Conservation (phyloP, 805 yeast species). For the Yamadazyma endophytica region DNA sequence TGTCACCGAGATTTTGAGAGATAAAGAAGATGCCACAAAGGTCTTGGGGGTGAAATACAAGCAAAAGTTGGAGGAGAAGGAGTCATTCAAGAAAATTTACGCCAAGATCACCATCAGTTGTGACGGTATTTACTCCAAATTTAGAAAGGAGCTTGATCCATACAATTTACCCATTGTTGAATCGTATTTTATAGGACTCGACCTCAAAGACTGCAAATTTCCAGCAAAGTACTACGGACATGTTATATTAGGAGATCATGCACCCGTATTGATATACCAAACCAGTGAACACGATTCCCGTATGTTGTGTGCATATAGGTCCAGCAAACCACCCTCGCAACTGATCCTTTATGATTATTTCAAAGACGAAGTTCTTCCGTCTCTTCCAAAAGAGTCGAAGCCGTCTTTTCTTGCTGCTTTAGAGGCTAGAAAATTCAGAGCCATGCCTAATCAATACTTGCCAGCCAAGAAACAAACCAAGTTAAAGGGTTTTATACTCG, state of each 20-base stretch:
- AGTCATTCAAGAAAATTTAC: slow-evolving; percentile 39
- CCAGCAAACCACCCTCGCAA: slow-evolving; percentile 66
- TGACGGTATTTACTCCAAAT: slow-evolving; percentile 93
- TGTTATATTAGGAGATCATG: slow-evolving; percentile 79
- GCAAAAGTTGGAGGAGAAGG: slow-evolving; percentile 36
- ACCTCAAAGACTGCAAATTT: slow-evolving; percentile 66
- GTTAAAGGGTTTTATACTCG: slow-evolving; percentile 65
- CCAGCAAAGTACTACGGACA: slow-evolving; percentile 82
- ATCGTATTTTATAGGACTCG: slow-evolving; percentile 85
- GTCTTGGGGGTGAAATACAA: slow-evolving; percentile 77
- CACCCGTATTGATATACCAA: slow-evolving; percentile 88
- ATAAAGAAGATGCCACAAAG: slow-evolving; percentile 41
- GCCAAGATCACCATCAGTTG: slow-evolving; percentile 73
- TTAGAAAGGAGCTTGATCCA: slow-evolving; percentile 69
- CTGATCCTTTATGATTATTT: slow-evolving; percentile 56
- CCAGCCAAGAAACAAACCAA: slow-evolving; percentile 67
- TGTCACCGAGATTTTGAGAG: slow-evolving; percentile 62
- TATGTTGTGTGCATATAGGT: slow-evolving; percentile 82
- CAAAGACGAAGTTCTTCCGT: slow-evolving; percentile 54
- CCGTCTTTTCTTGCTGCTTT: slow-evolving; percentile 72
- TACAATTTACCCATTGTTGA: slow-evolving; percentile 62
- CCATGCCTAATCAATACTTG: slow-evolving; percentile 93
- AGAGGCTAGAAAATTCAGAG: slow-evolving; percentile 50
- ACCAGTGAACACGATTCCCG: slow-evolving; percentile 80
- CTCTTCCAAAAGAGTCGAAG: slow-evolving; percentile 58